phyloP scores from a whole-genome alignment of 1,139 yeast genomes.

The Geotrichum reessii region DNA sequence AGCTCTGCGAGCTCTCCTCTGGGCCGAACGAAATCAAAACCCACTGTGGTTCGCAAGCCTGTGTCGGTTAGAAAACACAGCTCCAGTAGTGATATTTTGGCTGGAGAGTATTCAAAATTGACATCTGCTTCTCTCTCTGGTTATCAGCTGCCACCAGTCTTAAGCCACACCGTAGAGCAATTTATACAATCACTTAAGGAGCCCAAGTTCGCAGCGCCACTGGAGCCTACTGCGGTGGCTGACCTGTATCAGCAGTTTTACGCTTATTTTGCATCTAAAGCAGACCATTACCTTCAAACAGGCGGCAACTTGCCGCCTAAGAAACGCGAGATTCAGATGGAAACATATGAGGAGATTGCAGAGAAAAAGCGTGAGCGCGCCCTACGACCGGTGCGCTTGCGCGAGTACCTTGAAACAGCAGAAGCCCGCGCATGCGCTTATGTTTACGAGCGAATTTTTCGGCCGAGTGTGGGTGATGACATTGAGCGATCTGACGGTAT shows the following conservation, averaged over 20 bases:
- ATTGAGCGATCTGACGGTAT: conserved; percentile 27
- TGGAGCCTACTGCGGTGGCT: conserved; percentile 48
- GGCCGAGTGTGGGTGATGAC: conserved; percentile 28
- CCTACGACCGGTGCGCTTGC: conserved; percentile 27
- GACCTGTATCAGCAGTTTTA: conserved; percentile 52
- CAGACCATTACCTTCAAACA: conserved; percentile 27
- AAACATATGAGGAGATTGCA: conserved; percentile 34
- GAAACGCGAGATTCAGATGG: conserved; percentile 31
- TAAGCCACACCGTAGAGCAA: conserved; percentile 34
- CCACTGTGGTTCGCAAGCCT: background rate
- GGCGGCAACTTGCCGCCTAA: conserved; percentile 16
- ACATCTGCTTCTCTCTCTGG: background rate
- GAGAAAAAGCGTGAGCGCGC: conserved; percentile 29
- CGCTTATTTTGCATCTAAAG: conserved; percentile 32
- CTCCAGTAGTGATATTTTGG: background rate
- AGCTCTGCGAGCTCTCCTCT: background rate
- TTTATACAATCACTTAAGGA: conserved; percentile 49
- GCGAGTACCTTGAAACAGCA: conserved; percentile 36
- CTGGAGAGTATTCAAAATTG: background rate
- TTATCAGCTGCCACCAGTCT: conserved; percentile 32
- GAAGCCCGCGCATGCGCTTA: conserved; percentile 41
- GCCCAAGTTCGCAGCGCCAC: conserved; percentile 51
- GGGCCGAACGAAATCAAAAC: background rate
- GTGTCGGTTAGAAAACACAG: background rate
- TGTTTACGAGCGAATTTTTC: conserved; percentile 33